Evolutionary conservation across 2,329 filamentous ascomycete species (phyloP).

Genomic region (Leptographium wingfieldii): DNA sequence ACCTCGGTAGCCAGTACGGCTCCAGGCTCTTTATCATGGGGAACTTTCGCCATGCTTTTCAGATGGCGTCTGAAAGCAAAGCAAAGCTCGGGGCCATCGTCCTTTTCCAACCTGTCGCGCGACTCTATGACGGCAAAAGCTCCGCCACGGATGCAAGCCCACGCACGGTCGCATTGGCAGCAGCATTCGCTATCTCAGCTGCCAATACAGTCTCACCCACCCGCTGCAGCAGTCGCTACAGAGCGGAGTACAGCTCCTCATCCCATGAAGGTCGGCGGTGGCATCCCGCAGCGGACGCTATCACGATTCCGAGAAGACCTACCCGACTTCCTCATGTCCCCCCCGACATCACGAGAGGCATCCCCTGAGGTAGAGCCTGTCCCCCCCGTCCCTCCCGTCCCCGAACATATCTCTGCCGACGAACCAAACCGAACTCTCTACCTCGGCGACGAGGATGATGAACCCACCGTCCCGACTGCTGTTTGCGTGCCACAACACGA

Average conservation of each 20-base stretch:
- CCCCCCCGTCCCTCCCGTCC: constrained; percentile 16
- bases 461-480: constrained; percentile 2
- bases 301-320: constrained; percentile 90
- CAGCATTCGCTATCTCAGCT: not conserved
- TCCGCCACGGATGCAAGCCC: not conserved
- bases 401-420: constrained; percentile 3
- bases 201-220: constrained; percentile 12
- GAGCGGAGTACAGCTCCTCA: constrained; percentile 6
- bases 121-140: constrained; percentile 56
- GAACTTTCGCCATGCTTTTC: constrained; percentile 48
- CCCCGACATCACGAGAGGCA: constrained; percentile 67
- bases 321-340: constrained; percentile 75
- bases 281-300: constrained; percentile 62
- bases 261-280: constrained; percentile 24
- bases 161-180: not conserved
- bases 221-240: constrained; percentile 11
- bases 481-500: not conserved
- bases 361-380: constrained; percentile 53
- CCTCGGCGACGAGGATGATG: constrained; percentile 15
- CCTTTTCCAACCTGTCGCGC: constrained; percentile 85
- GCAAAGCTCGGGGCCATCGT: constrained; percentile 49
- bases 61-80: constrained; percentile 51
- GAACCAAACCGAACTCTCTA: constrained; percentile 10
- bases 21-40: constrained; percentile 42
- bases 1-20: constrained; percentile 41